Base-by-base conservation (phyloP, 495 filamentous ascomycete species). In the Massariosphaeria phaeospora region DNA sequence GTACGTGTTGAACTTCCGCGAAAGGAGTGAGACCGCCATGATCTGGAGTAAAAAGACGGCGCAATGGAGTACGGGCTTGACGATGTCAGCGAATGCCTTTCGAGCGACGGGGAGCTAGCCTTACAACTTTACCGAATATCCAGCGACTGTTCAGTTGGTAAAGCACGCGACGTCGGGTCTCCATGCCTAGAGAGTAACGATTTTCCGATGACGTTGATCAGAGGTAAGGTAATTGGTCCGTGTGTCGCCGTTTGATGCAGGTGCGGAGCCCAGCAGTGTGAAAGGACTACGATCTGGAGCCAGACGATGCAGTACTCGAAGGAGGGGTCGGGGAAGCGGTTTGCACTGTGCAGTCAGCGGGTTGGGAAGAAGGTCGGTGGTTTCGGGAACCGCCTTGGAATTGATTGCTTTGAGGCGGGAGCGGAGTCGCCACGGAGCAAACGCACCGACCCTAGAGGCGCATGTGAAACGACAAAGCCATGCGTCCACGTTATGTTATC, bases 31-130 rank as follows among this genome's bases (percentile, higher is more conserved):
- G 49, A 95, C 78, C 62, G 90, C 79, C 23, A 80, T 82, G 84
- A 97, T 87, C 70, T 96, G 86, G 70, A 95, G 78, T 15, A 95
- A 69, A 69, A 96, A 85, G 48, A 96, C 81, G 50, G 95, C 77
- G 30, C 81, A 75, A 72, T 96, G 89, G 42, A 96, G 75, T 27
- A 97, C 74, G 62, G 93, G 93, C 93, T 98, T 63, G 34, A 34
- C 54, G 49, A 60, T 49, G 48, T 43, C 15, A 39, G 52, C 26
- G 34, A 17, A n/a, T 13, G 25, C 10, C 26, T 35, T 26, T 8
- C 7, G 24, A 38, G 11, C 23, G 29, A 15, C 42, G 24, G 18
- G 31, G 18, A 23, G 36, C 33, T 18, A 20, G 6, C 3, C 70
- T 41, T 52, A 73, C 70, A 50, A 68, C 58, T 60, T 65, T 62